Base-by-base conservation (phyloP, 306 rosid genomes). In the Sechiopsis laciniata region DNA sequence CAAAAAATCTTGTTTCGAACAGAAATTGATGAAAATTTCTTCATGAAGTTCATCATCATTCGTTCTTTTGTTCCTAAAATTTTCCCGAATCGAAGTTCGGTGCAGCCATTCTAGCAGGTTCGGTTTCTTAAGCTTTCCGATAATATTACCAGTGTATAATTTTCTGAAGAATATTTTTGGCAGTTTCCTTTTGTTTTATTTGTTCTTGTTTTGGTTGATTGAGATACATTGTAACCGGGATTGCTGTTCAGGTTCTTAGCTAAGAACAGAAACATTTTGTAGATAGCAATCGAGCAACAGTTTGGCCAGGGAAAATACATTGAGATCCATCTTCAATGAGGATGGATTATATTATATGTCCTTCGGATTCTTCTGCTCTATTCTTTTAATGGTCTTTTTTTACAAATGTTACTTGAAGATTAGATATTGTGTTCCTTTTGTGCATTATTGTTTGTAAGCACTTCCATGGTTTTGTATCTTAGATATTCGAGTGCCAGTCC, bases 301-400 rank as follows among this genome's bases (percentile, higher is more conserved):
- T 24, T 22, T 4, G 40, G 42, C 5, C 8, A 2, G 32, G 65
- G 35, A 45, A 67, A 42, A 46, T 45, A 20, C 55, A 46, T 48
- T 67, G 73, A 67, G 73, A 67, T 67, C 73, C 73, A 46, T 12
- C 6, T 45, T 20, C 19, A 5, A 46, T 12, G 40, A 45, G 37
- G 55, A 45, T 21, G 19, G 11, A 67, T 67, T 67, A 21, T 46
- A 12, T 11, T 55, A 15, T 51, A 68, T 22, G 35, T 24, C 13
- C 35, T 46, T 42, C 16, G 37, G 56, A 20, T 67, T 67, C 72
- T 46, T 67, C 13, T 46, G 52, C 37, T 67, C 37, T 45, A 12
- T 67, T 19, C 56, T 45, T 45, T 67, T 46, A 45, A 67, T 46
- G 72, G 20, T 20, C 11, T 21, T 42, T 20, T 46, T 37, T 46